Percentiles rank a stretch among this genome's conserved stretches.
Conservation (phyloP, 495 filamentous ascomycete genomes). For the Aspergillus avenaceus region DNA sequence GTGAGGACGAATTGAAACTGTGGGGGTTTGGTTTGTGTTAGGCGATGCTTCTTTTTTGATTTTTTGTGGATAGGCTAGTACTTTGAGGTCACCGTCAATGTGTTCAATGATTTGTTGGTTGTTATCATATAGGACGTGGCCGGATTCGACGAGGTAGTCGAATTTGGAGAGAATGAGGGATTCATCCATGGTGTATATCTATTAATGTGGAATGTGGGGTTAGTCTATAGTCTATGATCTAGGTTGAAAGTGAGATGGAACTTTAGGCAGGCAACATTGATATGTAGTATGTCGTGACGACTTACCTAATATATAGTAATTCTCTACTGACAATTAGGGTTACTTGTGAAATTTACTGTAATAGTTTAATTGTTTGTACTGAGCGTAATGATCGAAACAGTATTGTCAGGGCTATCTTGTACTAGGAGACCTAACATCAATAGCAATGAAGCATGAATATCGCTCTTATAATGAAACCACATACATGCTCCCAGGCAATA, state of each 20-base stretch:
- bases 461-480: too few species aligned
- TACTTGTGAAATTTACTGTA: neutral
- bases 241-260: neutral
- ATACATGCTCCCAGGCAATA: neutral
- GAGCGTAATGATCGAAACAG: neutral
- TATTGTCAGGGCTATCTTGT: neutral
- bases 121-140: neutral
- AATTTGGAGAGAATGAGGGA: constrained; percentile 2
- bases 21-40: neutral
- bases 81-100: constrained; percentile 3
- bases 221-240: neutral
- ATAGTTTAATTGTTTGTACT: neutral
- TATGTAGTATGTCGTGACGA: too few species aligned
- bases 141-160: constrained; percentile 1
- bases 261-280: neutral
- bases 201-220: neutral
- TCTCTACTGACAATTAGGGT: too few species aligned
- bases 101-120: constrained; percentile 2
- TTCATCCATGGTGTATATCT: neutral
- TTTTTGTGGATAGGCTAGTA: neutral
- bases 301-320: too few species aligned
- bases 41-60: neutral
- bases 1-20: constrained; percentile 4
- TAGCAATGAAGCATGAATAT: too few species aligned
- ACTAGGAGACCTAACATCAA: neutral